A percentile compares a stretch with the other conserved stretches of the same genome.
phyloP scores from a whole-genome alignment of 495 filamentous ascomycete species.

The Aspergillus baeticus region DNA sequence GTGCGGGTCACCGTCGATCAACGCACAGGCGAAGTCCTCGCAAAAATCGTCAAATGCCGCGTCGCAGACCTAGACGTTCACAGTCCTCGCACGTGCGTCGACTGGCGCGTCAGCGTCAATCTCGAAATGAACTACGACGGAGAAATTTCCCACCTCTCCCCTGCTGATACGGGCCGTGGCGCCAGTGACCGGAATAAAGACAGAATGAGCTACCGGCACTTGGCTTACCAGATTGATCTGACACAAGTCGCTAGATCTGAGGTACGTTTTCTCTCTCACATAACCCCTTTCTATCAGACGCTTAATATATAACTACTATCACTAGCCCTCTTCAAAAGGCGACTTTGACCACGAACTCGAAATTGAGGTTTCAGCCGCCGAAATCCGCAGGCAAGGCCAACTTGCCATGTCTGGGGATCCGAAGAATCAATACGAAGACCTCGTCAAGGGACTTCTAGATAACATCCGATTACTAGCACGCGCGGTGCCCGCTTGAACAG shows the following conservation, averaged over 20 bases:
- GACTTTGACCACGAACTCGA: slow-evolving; percentile 87
- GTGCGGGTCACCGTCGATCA: slow-evolving; percentile 78
- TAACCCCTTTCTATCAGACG: background rate
- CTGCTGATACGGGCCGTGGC: slow-evolving; percentile 32
- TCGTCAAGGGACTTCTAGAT: slow-evolving; percentile 81
- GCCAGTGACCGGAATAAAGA: slow-evolving; percentile 77
- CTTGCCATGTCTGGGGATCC: slow-evolving; percentile 54
- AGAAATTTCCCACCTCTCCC: slow-evolving; percentile 52
- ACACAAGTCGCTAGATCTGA: slow-evolving; percentile 74
- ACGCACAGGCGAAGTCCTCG: slow-evolving; percentile 66
- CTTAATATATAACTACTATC: slow-evolving; percentile 1
- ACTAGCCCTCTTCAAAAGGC: slow-evolving; percentile 41
- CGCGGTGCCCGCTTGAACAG: slow-evolving; percentile 35
- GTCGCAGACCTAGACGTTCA: slow-evolving; percentile 81
- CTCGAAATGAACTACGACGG: slow-evolving; percentile 86
- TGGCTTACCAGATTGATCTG: slow-evolving; percentile 82
- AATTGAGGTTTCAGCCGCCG: slow-evolving; percentile 70
- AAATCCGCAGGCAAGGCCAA: slow-evolving; percentile 67
- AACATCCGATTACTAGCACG: slow-evolving; percentile 73
- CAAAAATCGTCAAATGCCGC: slow-evolving; percentile 84
- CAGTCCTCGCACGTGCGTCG: slow-evolving; percentile 68
- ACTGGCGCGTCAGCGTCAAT: slow-evolving; percentile 87
- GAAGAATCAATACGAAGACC: slow-evolving; percentile 63
- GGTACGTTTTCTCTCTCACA: slow-evolving; percentile 33
- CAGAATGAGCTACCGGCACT: slow-evolving; percentile 81